A percentile compares a stretch with the other conserved stretches of the same genome.
Evolutionary conservation across 768 basidiomycete genomes (phyloP).

Genomic region (Coprinellus aureogranulatus): DNA sequence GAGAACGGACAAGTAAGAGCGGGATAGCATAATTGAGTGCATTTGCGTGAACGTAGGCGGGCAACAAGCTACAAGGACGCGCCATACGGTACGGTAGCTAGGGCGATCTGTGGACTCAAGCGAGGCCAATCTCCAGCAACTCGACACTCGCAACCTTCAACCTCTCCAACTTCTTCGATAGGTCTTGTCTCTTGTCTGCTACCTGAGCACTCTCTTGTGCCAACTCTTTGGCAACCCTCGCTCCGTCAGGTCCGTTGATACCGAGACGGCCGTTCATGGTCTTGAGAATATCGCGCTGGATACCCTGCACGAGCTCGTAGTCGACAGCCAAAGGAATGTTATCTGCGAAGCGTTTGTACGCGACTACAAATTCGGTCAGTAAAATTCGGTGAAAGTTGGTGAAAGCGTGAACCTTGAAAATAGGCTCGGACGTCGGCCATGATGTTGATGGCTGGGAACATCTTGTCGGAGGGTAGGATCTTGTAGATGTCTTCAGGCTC

Average conservation of each 20-base stretch:
- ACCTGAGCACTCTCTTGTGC: constrained; percentile 50
- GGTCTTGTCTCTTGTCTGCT: constrained; percentile 43
- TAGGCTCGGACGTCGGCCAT: constrained; percentile 75
- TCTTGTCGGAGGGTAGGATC: constrained; percentile 48
- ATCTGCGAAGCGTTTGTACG: constrained; percentile 60
- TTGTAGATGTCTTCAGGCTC: constrained; percentile 45
- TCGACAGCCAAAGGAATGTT: constrained; percentile 58
- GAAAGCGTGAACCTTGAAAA: constrained; percentile 56
- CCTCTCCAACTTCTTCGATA: constrained; percentile 50
- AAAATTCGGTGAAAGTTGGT: neutral
- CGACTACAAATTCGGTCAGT: constrained; percentile 35
- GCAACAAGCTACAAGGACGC: too few species aligned
- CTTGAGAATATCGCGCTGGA: constrained; percentile 44
- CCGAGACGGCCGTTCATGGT: constrained; percentile 49
- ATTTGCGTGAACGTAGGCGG: too few species aligned
- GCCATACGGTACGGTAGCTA: too few species aligned
- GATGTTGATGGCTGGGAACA: constrained; percentile 56
- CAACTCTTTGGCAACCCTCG: constrained; percentile 46
- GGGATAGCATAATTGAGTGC: too few species aligned
- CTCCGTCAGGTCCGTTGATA: constrained; percentile 47
- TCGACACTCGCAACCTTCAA: constrained; percentile 22
- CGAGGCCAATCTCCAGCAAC: constrained; percentile 9
- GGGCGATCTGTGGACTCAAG: neutral
- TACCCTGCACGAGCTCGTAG: constrained; percentile 51
- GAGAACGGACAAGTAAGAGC: too few species aligned